Conservation (phyloP, 2,329 filamentous ascomycete genomes). For the Trichoderma harzianum region DNA sequence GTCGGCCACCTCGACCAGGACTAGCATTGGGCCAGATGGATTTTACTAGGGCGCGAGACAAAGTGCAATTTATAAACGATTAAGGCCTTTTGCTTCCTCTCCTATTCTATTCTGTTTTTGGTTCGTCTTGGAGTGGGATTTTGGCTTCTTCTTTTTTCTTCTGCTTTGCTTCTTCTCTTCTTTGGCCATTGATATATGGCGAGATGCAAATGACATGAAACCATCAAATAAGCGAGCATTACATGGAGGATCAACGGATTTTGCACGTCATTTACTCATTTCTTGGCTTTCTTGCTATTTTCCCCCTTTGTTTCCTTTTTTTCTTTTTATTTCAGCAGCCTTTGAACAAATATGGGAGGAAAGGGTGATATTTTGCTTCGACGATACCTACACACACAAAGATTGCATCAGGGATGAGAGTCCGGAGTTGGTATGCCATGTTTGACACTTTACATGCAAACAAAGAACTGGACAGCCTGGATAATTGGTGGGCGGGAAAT, state of each 20-base stretch:
- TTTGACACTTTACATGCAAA: background rate
- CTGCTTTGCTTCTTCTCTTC: background rate
- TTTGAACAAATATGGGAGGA: background rate
- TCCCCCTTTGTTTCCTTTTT: background rate
- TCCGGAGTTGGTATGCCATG: constrained; percentile 5
- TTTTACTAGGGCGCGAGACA: constrained; percentile 7
- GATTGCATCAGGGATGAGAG: constrained; percentile 13
- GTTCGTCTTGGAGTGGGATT: background rate
- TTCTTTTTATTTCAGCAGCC: background rate
- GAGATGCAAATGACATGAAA: background rate
- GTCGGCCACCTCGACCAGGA: constrained; percentile 31
- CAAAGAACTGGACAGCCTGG: background rate
- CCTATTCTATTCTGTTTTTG: background rate
- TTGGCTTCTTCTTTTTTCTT: background rate
- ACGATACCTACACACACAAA: constrained; percentile 12
- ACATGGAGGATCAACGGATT: background rate
- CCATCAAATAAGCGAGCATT: background rate
- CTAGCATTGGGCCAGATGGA: constrained; percentile 30
- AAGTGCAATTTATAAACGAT: background rate
- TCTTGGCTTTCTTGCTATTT: background rate
- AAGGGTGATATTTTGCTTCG: constrained; percentile 2
- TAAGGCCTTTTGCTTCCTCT: background rate
- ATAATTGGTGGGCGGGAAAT: background rate
- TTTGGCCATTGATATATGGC: background rate
- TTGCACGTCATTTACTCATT: background rate